Conservation (phyloP, 345 rosid species). For the Euphorbia lathyris region DNA sequence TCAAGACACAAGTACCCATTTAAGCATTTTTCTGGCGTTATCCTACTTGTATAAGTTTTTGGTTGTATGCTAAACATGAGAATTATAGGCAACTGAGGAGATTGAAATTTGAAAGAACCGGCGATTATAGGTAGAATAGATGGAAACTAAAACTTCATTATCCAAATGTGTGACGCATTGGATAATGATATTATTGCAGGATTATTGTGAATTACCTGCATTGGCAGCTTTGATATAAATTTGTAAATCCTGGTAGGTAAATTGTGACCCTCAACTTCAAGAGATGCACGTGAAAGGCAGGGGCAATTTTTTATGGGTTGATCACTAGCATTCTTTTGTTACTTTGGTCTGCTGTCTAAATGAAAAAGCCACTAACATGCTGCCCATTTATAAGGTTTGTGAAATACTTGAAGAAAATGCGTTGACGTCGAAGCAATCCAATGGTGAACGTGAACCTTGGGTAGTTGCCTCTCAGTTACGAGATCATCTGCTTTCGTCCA, state of each 20-base stretch:
- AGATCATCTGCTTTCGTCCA: slow-evolving; percentile 79
- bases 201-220: neutral
- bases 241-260: neutral
- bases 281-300: neutral
- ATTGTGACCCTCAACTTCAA: neutral
- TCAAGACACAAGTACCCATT: neutral
- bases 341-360: neutral
- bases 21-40: neutral
- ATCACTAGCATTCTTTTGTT: neutral
- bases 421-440: slow-evolving; percentile 41
- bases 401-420: slow-evolving; percentile 90
- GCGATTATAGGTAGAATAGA: neutral
- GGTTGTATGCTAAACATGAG: neutral
- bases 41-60: slow-evolving; percentile 5
- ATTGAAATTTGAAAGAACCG: neutral
- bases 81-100: neutral
- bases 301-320: neutral
- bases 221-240: neutral
- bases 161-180: neutral
- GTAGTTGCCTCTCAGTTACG: slow-evolving; percentile 77
- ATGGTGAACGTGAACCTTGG: slow-evolving; percentile 68
- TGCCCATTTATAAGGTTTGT: slow-evolving; percentile 52
- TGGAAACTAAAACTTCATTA: neutral
- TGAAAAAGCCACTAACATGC: neutral
- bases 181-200: neutral